Percentiles rank a stretch among this genome's conserved stretches.
Evolutionary conservation across 176 grass and related monocot genomes (phyloP).

Genomic region (Carex littledalei): DNA sequence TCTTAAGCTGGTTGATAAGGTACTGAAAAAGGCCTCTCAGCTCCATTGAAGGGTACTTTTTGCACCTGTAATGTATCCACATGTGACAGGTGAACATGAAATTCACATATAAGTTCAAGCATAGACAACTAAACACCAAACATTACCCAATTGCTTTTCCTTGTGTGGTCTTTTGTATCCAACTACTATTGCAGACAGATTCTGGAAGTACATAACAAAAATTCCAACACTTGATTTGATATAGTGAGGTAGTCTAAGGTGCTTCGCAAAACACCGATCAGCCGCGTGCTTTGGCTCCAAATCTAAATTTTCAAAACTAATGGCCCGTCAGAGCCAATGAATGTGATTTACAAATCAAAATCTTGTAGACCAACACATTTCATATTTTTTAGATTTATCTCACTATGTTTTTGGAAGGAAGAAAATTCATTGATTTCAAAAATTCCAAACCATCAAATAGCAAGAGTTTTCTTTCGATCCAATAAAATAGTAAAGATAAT

Average conservation of each 20-base stretch:
- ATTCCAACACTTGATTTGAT: not conserved
- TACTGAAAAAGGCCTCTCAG: constrained; percentile 95
- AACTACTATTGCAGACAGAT: constrained; percentile 3
- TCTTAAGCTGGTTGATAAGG: constrained; percentile 97
- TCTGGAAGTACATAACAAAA: too few species aligned
- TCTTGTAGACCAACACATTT: not conserved
- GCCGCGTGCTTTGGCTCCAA: not conserved
- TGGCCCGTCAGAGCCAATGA: not conserved
- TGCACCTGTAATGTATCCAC: constrained; percentile 48
- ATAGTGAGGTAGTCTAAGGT: not conserved
- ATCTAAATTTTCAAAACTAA: not conserved
- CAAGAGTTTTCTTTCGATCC: not conserved
- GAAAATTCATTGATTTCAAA: not conserved
- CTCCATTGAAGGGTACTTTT: constrained; percentile 94
- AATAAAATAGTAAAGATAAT: not conserved
- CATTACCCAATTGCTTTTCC: not conserved
- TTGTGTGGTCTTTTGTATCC: not conserved
- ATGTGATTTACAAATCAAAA: not conserved
- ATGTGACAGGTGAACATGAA: constrained; percentile 8
- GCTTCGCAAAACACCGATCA: not conserved
- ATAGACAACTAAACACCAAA: constrained; percentile 16
- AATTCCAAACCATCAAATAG: not conserved
- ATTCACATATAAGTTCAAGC: constrained; percentile 17
- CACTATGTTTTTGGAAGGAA: not conserved
- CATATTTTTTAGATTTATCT: not conserved